A percentile compares a stretch with the other conserved stretches of the same genome.
Evolutionary conservation across 768 basidiomycete genomes (phyloP).

Genomic region (Boletellus sp.): DNA sequence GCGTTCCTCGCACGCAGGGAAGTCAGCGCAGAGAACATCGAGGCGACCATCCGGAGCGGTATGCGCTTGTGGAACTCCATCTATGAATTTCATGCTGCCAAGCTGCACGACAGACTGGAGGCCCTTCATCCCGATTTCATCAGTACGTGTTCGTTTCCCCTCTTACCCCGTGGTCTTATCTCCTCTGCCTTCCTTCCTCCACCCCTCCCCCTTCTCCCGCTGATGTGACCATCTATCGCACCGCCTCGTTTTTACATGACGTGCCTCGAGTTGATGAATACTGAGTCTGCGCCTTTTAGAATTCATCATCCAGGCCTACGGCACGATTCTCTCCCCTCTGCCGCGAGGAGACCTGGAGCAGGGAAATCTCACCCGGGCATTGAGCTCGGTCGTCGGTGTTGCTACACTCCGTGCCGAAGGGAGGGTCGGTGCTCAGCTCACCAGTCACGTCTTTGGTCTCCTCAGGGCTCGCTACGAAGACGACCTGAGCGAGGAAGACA

Average conservation of each 20-base stretch:
- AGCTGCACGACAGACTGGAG: conserved; percentile 82
- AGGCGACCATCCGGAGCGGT: conserved; percentile 66
- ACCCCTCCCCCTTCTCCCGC: background rate
- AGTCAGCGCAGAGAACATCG: conserved; percentile 59
- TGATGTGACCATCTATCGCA: conserved; percentile 29
- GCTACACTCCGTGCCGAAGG: conserved; percentile 83
- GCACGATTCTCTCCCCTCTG: conserved; percentile 71
- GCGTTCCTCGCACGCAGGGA: conserved; percentile 42
- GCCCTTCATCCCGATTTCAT: conserved; percentile 94
- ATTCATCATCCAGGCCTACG: conserved; percentile 86
- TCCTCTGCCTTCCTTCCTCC: conserved; percentile 1
- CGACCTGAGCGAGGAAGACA: conserved; percentile 63
- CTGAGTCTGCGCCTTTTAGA: conserved; percentile 42
- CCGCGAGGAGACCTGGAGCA: conserved; percentile 65
- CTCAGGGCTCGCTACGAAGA: conserved; percentile 72
- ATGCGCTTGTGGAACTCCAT: conserved; percentile 78
- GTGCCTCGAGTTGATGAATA: conserved; percentile 32
- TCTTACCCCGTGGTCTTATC: conserved; percentile 36
- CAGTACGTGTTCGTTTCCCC: conserved; percentile 51
- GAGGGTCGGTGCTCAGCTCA: conserved; percentile 82
- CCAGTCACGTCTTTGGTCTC: conserved; percentile 85
- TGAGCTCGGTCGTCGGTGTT: conserved; percentile 82
- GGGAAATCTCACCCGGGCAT: conserved; percentile 79
- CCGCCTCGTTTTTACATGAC: conserved; percentile 29
- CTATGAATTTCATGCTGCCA: conserved; percentile 85